Base-by-base conservation (phyloP, 1,139 yeast species). In the Saccharomyces hybrid region DNA sequence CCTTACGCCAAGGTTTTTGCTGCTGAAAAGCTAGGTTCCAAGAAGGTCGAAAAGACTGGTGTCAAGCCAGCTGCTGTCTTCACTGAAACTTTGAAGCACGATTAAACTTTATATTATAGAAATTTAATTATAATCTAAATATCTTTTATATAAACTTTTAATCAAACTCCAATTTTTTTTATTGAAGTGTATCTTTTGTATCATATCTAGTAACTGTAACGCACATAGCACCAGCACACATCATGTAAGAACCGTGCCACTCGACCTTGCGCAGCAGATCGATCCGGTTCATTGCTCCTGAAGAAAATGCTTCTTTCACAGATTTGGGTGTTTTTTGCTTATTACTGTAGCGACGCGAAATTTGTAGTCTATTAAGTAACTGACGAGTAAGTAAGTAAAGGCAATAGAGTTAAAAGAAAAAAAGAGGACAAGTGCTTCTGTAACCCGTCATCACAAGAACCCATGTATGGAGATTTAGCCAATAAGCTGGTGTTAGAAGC, bases 1-100 rank as follows among this genome's bases (percentile, higher is more conserved):
- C 99, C 99, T 69, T 93, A 93, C 85, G 98, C 99, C 73, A 89
- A 89, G 87, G 96, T 93, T 71, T 90, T 83, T 80, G 74, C 96
- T 71, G 89, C 88, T 76, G 86, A 89, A 81, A 88, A 88, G 81
- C 80, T 86, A 70, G 96, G 96, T 72, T 84, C 91, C 69, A 79
- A 79, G 75, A 88, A 88, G 85, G 88, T 77, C 74, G 84, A 79
- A 69, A 75, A 78, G 76, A 68, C 85, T 70, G 71, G 78, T 70
- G 77, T 77, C 75, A 85, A 88, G 74, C 83, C 88, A 66, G 79
- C 85, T 77, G 85, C 86, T 74, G 80, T 80, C 72, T 85, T 85
- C 80, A 73, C 79, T 65, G 76, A 81, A 68, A 83, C 83, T 68
- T 82, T 85, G 75, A 84, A 80, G 77, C 77, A 77, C 67, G 78